phyloP scores from a whole-genome alignment of 2,329 filamentous ascomycete genomes.

The Aspergillus sp. region DNA sequence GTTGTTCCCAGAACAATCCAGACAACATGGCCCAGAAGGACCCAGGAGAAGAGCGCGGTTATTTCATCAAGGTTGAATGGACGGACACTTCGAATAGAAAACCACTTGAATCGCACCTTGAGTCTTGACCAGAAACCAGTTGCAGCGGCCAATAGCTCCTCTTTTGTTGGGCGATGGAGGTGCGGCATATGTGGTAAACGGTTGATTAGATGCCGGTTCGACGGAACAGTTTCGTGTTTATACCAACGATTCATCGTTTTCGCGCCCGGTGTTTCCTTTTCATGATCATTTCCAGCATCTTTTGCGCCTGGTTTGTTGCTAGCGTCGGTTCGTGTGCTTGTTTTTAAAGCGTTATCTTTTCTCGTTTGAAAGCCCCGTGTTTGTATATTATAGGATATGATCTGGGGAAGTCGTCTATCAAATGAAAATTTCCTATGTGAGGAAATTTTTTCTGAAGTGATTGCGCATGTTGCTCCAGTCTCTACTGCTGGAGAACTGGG shows the following conservation, averaged over 20 bases:
- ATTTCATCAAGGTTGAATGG: conserved; percentile 97
- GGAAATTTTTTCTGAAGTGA: conserved; percentile 31
- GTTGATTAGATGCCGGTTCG: conserved; percentile 52
- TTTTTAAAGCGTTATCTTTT: conserved; percentile 19
- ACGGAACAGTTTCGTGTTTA: conserved; percentile 16
- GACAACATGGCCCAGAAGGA: conserved; percentile 85
- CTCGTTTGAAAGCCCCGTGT: conserved; percentile 34
- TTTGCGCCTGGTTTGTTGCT: conserved; percentile 11
- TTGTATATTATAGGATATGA: conserved; percentile 23
- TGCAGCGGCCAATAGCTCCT: conserved; percentile 86
- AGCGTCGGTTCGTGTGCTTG: conserved; percentile 17
- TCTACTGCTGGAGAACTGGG: conserved; percentile 35
- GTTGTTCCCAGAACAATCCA: conserved; percentile 98
- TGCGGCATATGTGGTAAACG: conserved; percentile 71
- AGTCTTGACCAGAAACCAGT: conserved; percentile 90
- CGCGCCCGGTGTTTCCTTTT: conserved; percentile 23
- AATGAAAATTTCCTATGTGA: conserved; percentile 22
- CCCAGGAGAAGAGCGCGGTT: conserved; percentile 92
- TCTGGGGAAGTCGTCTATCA: conserved; percentile 20
- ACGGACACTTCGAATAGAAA: conserved; percentile 87
- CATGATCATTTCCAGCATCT: conserved; percentile 8
- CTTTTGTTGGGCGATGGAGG: conserved; percentile 80
- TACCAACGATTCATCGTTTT: conserved; percentile 22
- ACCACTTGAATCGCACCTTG: conserved; percentile 94
- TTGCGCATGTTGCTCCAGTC: conserved; percentile 32